phyloP scores from a whole-genome alignment of 2,329 filamentous ascomycete species.

The Colletotrichum karsti region DNA sequence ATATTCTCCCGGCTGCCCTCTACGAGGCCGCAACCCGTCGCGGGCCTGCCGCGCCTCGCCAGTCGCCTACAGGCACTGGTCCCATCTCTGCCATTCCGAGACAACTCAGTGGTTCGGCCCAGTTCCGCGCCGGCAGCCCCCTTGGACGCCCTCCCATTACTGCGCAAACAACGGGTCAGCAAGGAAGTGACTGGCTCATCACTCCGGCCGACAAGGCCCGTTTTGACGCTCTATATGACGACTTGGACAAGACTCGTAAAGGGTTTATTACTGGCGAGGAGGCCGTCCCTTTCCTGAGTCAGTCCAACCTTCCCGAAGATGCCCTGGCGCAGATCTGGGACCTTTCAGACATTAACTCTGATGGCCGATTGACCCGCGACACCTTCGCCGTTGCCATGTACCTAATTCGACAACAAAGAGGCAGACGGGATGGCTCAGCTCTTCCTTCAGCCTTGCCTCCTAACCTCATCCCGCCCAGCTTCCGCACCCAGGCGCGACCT shows the following conservation, averaged over 20 bases:
- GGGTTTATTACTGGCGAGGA: slow-evolving; percentile 94
- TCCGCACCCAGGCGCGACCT: slow-evolving; percentile 71
- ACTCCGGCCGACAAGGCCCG: slow-evolving; percentile 84
- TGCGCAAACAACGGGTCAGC: slow-evolving; percentile 49
- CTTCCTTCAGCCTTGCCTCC: slow-evolving; percentile 82
- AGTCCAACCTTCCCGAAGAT: slow-evolving; percentile 90
- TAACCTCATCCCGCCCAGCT: slow-evolving; percentile 85
- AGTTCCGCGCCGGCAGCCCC: slow-evolving; percentile 70
- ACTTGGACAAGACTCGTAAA: slow-evolving; percentile 80
- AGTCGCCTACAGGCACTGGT: slow-evolving; percentile 60
- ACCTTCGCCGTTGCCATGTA: slow-evolving; percentile 99
- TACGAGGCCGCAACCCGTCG: slow-evolving; percentile 90
- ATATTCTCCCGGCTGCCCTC: slow-evolving; percentile 80
- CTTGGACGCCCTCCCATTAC: slow-evolving; percentile 59
- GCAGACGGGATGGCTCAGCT: slow-evolving; percentile 67
- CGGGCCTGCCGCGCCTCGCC: slow-evolving; percentile 49
- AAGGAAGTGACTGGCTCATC: slow-evolving; percentile 77
- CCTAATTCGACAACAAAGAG: slow-evolving; percentile 89
- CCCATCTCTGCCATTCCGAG: slow-evolving; percentile 77
- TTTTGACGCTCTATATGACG: slow-evolving; percentile 87
- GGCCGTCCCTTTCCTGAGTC: slow-evolving; percentile 92
- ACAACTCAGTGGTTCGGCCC: slow-evolving; percentile 78
- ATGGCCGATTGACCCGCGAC: slow-evolving; percentile 84
- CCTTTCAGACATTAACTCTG: slow-evolving; percentile 90
- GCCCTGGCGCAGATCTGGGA: slow-evolving; percentile 96